phyloP scores from a whole-genome alignment of 345 rosid genomes.

The Melastoma malabathricum region DNA sequence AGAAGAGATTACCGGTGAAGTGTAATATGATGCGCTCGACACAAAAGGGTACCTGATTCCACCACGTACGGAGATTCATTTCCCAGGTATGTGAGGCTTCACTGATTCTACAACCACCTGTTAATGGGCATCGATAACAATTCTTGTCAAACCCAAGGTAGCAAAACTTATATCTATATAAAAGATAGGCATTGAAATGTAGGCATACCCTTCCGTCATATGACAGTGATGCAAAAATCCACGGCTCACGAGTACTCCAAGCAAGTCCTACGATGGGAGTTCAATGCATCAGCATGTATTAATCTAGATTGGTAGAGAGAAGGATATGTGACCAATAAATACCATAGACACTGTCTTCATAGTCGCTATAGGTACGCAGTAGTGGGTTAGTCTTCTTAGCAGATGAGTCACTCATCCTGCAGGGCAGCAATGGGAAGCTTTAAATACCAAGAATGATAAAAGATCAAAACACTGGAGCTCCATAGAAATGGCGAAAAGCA shows the following conservation, averaged over 20 bases:
- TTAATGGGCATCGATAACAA: neutral
- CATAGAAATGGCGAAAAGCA: neutral
- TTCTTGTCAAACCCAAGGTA: neutral
- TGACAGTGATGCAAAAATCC: constrained; percentile 79
- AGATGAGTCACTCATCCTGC: constrained; percentile 30
- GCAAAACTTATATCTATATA: neutral
- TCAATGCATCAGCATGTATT: constrained; percentile 5
- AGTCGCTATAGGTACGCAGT: constrained; percentile 64
- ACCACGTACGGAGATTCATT: constrained; percentile 8
- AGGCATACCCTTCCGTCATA: constrained; percentile 75
- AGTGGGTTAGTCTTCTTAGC: constrained; percentile 24
- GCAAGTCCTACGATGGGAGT: constrained; percentile 50
- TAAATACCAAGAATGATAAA: too few relatives aligned
- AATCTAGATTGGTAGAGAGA: neutral
- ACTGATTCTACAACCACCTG: constrained; percentile 64
- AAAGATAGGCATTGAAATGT: neutral
- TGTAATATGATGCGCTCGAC: too few relatives aligned
- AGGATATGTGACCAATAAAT: constrained; percentile 10
- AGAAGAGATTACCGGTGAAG: too few relatives aligned
- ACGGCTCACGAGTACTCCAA: constrained; percentile 86
- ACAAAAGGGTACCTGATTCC: neutral
- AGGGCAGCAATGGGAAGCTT: neutral
- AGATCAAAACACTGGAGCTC: too few relatives aligned
- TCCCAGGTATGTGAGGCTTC: constrained; percentile 39
- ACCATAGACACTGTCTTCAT: constrained; percentile 89